Conservation (phyloP, 352 stramenopile species). For the Globisporangium ultimum region DNA sequence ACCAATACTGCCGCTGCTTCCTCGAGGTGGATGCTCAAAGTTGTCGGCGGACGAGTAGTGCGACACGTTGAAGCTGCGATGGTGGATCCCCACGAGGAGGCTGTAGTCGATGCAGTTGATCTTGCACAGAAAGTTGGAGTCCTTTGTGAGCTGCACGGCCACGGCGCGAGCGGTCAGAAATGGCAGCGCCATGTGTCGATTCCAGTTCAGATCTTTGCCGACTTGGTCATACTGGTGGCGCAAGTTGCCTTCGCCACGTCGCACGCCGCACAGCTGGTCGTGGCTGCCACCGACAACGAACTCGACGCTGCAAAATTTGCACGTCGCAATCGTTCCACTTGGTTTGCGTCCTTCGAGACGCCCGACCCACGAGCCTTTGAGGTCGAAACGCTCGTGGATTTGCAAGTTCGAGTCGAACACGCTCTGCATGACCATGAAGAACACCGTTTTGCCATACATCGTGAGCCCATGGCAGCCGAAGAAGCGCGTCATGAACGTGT, state of each 20-base stretch:
- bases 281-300: constrained; percentile 68
- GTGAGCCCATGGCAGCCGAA: constrained; percentile 79
- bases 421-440: constrained; percentile 85
- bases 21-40: constrained; percentile 30
- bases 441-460: constrained; percentile 84
- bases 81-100: constrained; percentile 92
- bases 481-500: constrained; percentile 81
- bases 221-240: constrained; percentile 79
- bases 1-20: constrained; percentile 3
- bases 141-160: constrained; percentile 68
- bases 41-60: constrained; percentile 58
- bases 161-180: constrained; percentile 48
- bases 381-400: constrained; percentile 80
- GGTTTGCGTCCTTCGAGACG: constrained; percentile 70
- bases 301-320: constrained; percentile 71
- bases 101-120: constrained; percentile 97
- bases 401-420: constrained; percentile 75
- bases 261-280: constrained; percentile 63
- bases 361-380: constrained; percentile 86
- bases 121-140: constrained; percentile 88
- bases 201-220: constrained; percentile 84
- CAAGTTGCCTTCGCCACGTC: constrained; percentile 57
- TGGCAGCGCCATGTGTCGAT: constrained; percentile 73
- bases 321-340: constrained; percentile 58
- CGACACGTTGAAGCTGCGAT: constrained; percentile 84